Evolutionary conservation across 2,329 filamentous ascomycete genomes (phyloP).

Genomic region (Cladophialophora bantiana): DNA sequence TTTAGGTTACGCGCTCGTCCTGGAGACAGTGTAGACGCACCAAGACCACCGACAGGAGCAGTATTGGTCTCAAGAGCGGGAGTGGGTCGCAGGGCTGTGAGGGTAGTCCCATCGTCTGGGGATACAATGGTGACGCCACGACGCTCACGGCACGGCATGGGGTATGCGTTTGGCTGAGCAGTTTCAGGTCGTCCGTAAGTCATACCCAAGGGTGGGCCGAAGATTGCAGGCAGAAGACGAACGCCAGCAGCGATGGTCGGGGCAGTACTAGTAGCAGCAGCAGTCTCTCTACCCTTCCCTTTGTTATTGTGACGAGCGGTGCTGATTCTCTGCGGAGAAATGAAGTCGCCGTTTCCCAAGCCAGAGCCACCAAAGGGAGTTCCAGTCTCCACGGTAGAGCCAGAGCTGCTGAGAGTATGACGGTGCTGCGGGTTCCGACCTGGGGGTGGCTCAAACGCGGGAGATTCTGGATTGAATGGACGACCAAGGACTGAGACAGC

Average conservation of each 20-base stretch:
- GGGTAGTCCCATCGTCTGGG: conserved; percentile 11
- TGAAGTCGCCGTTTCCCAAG: conserved; percentile 28
- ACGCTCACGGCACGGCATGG: conserved; percentile 11
- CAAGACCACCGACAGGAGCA: background rate
- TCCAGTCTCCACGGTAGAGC: conserved; percentile 3
- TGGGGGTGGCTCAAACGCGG: background rate
- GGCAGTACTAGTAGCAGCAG: background rate
- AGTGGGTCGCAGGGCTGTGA: background rate
- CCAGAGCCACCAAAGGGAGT: conserved; percentile 17
- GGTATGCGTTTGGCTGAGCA: background rate
- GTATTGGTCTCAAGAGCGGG: background rate
- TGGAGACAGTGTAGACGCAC: background rate
- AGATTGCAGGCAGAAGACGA: conserved; percentile 11
- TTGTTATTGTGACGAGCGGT: conserved; percentile 11
- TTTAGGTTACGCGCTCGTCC: background rate
- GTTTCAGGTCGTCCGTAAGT: conserved; percentile 1
- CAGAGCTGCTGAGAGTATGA: background rate
- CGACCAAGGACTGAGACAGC: background rate
- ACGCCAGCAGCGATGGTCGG: background rate
- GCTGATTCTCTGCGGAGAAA: conserved; percentile 26
- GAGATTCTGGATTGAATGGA: conserved; percentile 7
- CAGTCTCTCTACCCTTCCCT: conserved; percentile 15
- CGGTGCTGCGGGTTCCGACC: background rate
- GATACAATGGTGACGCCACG: conserved; percentile 21
- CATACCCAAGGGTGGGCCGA: background rate